phyloP scores from a whole-genome alignment of 352 stramenopile genomes.

The Phytophthora pistaciae region DNA sequence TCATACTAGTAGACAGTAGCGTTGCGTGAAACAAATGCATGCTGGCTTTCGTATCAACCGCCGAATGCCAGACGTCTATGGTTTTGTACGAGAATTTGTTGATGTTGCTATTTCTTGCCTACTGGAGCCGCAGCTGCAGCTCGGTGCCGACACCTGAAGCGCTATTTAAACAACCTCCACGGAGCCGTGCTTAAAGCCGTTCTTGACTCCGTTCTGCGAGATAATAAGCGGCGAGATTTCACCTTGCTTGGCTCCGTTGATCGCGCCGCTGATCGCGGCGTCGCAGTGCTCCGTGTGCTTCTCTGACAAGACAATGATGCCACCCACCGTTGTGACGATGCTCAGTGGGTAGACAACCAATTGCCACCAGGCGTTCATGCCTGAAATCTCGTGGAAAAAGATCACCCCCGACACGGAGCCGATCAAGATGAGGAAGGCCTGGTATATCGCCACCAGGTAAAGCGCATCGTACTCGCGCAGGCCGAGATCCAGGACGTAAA shows the following conservation, averaged over 20 bases:
- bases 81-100: slow-evolving; percentile 24
- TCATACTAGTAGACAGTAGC: slow-evolving; percentile 18
- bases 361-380: slow-evolving; percentile 89
- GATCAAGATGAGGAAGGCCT: slow-evolving; percentile 88
- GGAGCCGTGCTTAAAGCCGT: slow-evolving; percentile 49
- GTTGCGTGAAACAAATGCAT: slow-evolving; percentile 29
- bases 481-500: slow-evolving; percentile 82
- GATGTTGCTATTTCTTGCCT: slow-evolving; percentile 19
- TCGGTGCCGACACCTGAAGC: slow-evolving; percentile 1
- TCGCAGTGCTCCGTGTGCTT: slow-evolving; percentile 75
- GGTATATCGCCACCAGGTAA: slow-evolving; percentile 88
- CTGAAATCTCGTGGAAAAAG: slow-evolving; percentile 89
- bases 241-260: slow-evolving; percentile 47
- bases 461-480: slow-evolving; percentile 89
- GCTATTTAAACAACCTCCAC: slow-evolving; percentile 42
- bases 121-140: slow-evolving; percentile 11
- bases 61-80: slow-evolving; percentile 23
- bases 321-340: slow-evolving; percentile 81
- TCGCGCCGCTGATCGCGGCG: slow-evolving; percentile 33
- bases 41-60: slow-evolving; percentile 15
- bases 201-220: slow-evolving; percentile 35
- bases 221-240: slow-evolving; percentile 61
- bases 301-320: slow-evolving; percentile 86
- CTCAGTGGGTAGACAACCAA: slow-evolving; percentile 76
- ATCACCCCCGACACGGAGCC: slow-evolving; percentile 87